Conservation (phyloP, 345 rosid genomes). For the Aurinia saxatilis region DNA sequence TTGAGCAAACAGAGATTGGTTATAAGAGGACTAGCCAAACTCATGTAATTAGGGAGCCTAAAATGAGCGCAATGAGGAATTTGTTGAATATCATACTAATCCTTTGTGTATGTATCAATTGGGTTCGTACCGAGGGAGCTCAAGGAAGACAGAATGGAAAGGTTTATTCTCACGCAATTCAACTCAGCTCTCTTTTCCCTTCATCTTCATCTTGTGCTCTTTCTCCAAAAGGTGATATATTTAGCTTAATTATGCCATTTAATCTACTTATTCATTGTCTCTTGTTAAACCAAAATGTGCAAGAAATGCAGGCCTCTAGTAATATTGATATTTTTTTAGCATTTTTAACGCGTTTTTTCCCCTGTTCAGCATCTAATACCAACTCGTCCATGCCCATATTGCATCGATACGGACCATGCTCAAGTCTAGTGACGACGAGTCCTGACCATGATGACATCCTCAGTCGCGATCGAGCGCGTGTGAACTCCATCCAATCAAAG, state of each 20-base stretch:
- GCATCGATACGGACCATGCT: constrained; percentile 42
- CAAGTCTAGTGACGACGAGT: constrained; percentile 16
- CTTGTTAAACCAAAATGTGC: too few relatives aligned
- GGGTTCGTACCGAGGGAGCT: not conserved
- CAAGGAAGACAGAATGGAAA: not conserved
- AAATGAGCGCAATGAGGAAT: not conserved
- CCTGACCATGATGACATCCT: constrained; percentile 31
- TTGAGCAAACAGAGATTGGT: not conserved
- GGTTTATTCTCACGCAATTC: constrained; percentile 18
- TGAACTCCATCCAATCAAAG: constrained; percentile 40
- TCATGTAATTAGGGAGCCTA: too few relatives aligned
- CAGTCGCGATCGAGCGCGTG: constrained; percentile 43
- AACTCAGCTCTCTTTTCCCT: constrained; percentile 39
- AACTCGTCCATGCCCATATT: constrained; percentile 29
- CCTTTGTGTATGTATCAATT: constrained; percentile 10
- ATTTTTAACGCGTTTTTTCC: not conserved
- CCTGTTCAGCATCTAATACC: constrained; percentile 19
- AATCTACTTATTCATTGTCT: not conserved
- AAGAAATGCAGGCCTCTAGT: too few relatives aligned
- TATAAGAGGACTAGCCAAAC: not conserved
- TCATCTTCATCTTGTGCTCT: constrained; percentile 31
- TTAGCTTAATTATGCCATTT: not conserved
- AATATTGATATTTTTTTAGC: too few relatives aligned
- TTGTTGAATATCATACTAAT: not conserved
- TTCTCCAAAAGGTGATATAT: constrained; percentile 30